Conservation (phyloP, 108 stramenopile genomes). For the Pseudonitzschia delicatissima region DNA sequence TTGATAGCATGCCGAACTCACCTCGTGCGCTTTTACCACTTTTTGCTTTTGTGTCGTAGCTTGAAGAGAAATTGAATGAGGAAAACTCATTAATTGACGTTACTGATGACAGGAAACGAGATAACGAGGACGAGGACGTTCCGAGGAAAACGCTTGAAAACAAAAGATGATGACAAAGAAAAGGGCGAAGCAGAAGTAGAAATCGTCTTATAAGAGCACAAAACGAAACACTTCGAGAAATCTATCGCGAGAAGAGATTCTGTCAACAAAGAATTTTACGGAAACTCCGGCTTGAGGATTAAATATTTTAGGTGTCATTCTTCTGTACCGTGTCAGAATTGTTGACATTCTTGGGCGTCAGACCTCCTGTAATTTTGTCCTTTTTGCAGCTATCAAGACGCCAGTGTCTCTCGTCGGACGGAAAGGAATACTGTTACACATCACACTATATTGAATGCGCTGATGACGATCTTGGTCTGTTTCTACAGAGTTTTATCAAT, state of each 20-base stretch:
- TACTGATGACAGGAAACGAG: neutral
- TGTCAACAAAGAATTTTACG: neutral
- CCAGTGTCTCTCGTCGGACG: too few relatives aligned
- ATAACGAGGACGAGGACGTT: neutral
- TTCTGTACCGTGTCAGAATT: too few relatives aligned
- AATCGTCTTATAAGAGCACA: neutral
- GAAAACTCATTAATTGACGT: neutral
- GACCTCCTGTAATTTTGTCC: too few relatives aligned
- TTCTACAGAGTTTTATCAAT: too few relatives aligned
- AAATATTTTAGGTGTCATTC: too few relatives aligned
- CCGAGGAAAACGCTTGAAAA: conserved; percentile 6
- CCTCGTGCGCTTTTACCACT: neutral
- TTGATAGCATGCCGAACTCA: neutral
- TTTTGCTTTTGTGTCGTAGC: neutral
- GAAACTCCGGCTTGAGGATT: too few relatives aligned
- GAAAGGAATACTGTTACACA: too few relatives aligned
- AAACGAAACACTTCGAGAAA: neutral
- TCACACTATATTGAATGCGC: too few relatives aligned
- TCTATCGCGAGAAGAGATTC: neutral
- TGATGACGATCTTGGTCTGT: too few relatives aligned
- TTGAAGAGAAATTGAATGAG: neutral
- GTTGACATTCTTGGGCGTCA: too few relatives aligned
- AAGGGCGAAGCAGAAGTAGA: neutral
- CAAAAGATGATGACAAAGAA: neutral
- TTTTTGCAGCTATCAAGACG: too few relatives aligned